Conservation (phyloP, 2,329 filamentous ascomycete genomes). For the Leptoxyphium fumago region DNA sequence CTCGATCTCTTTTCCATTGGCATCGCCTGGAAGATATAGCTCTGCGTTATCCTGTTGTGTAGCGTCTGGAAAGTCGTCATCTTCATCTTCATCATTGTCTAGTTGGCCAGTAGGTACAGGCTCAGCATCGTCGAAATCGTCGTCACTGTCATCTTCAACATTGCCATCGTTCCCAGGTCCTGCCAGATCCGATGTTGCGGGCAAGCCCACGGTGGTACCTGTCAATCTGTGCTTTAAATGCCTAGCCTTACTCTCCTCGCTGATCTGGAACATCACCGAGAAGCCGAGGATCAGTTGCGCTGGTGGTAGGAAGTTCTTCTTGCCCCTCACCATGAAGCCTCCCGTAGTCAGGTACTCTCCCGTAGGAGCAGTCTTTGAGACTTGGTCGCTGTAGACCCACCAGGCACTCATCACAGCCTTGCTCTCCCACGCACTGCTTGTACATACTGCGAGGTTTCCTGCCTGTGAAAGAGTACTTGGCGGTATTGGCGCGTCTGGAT, state of each 20-base stretch:
- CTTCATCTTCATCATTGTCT: slow-evolving; percentile 5
- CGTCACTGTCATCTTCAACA: slow-evolving; percentile 28
- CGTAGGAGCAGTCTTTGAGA: slow-evolving; percentile 66
- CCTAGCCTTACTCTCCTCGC: slow-evolving; percentile 67
- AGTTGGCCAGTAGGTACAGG: not conserved
- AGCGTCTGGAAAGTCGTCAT: slow-evolving; percentile 8
- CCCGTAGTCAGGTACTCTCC: slow-evolving; percentile 71
- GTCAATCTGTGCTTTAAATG: slow-evolving; percentile 60
- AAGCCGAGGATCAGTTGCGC: slow-evolving; percentile 79
- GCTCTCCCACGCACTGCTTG: slow-evolving; percentile 85
- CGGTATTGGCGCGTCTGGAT: slow-evolving; percentile 71
- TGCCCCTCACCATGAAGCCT: slow-evolving; percentile 65
- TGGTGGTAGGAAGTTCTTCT: slow-evolving; percentile 83
- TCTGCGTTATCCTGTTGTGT: slow-evolving; percentile 5
- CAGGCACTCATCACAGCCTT: slow-evolving; percentile 92
- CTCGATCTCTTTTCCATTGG: slow-evolving; percentile 7
- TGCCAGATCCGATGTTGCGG: slow-evolving; percentile 13
- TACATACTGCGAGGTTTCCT: slow-evolving; percentile 68
- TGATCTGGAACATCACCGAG: slow-evolving; percentile 75
- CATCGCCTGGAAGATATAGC: slow-evolving; percentile 15
- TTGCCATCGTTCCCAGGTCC: slow-evolving; percentile 19
- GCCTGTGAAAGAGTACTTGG: slow-evolving; percentile 86
- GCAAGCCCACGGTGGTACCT: slow-evolving; percentile 17
- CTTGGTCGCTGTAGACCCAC: slow-evolving; percentile 86
- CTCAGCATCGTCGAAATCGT: slow-evolving; percentile 27